A percentile compares a stretch with the other conserved stretches of the same genome.
These are phyloP conservation scores for Globisporangium takayamanum DNA, from an alignment of 352 stramenopile genomes.

Conservation along the genomic window DNA sequence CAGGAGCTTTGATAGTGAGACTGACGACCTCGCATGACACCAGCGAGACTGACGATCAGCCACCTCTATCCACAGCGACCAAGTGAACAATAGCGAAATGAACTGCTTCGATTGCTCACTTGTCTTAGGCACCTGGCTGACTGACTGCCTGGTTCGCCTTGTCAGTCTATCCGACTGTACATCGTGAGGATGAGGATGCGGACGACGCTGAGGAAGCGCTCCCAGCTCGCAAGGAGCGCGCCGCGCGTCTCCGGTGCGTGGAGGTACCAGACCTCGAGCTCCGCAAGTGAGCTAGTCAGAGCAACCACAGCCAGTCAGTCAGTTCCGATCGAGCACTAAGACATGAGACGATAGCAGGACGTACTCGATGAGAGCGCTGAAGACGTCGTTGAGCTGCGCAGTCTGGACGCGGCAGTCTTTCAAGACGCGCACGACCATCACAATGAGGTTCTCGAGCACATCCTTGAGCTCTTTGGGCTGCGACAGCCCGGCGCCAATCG, in stretches of 20 bases:
- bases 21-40: no score
- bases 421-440: slow-evolving; percentile 49
- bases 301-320: not conserved
- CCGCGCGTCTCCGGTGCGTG: slow-evolving; percentile 51
- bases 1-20: no score
- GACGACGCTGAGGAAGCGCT: slow-evolving; percentile 64
- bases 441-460: slow-evolving; percentile 53
- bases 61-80: no score
- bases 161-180: slow-evolving; percentile 37
- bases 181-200: slow-evolving; percentile 40
- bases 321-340: not conserved
- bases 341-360: not conserved
- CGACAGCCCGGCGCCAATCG: slow-evolving; percentile 65
- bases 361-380: slow-evolving; percentile 61
- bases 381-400: slow-evolving; percentile 44
- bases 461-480: slow-evolving; percentile 75
- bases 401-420: slow-evolving; percentile 44
- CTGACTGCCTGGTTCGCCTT: not conserved
- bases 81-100: no score
- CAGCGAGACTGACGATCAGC: no score
- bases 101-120: no score
- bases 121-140: not conserved
- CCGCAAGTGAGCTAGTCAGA: slow-evolving; percentile 28
- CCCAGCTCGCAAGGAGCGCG: slow-evolving; percentile 57
- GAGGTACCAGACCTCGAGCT: slow-evolving; percentile 72